Base-by-base conservation (phyloP, 495 filamentous ascomycete species). In the Aspergillus olivimuriae region DNA sequence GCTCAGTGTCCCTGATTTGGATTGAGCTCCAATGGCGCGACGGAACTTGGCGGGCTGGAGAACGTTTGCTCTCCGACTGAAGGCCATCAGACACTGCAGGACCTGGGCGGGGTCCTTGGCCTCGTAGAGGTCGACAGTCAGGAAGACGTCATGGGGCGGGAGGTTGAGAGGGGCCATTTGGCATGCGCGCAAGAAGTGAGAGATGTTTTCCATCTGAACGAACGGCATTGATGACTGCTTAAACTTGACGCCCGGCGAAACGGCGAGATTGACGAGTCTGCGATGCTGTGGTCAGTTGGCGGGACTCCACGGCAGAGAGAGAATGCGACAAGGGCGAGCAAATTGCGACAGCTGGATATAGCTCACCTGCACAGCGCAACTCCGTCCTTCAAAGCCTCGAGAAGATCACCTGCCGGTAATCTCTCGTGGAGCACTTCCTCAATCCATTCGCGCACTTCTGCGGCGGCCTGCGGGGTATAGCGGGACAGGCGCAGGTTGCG, bases 151-250 rank as follows among this genome's bases (percentile, higher is more conserved):
- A 68, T 97, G 94, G 3, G 91, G 79, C 22, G 87, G 89, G 28
- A 99, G 77, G 60, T 81, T 86, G 23, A 99, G 72, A 3, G 94
- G 92, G 20, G 85, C 80, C 30, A 73, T 66, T 61, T 94, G 84
- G 66, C 88, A 89, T 38, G 89, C 87, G 52, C 80, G 81, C 36
- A 99, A 81, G 69, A 96, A 99, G 58, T 92, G 86, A 7, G 91
- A 94, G 56, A 99, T 95, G 55, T 99, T 97, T 61, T 99, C 92
- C 92, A 95, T 97, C 65, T 97, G 94, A 23, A 97, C 90, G 64
- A 98, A 98, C 2, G 92, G 92, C 89, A 96, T 97, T 19, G 80
- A 56, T 0, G 87, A 94, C 46, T 80, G 73, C 65, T 95, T 95
- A 64, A 74, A 86, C 39, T 72, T 73, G 61, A 94, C 80, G 31